Conservation (phyloP, 805 yeast species). For the Wickerhamomyces hampshirensis region DNA sequence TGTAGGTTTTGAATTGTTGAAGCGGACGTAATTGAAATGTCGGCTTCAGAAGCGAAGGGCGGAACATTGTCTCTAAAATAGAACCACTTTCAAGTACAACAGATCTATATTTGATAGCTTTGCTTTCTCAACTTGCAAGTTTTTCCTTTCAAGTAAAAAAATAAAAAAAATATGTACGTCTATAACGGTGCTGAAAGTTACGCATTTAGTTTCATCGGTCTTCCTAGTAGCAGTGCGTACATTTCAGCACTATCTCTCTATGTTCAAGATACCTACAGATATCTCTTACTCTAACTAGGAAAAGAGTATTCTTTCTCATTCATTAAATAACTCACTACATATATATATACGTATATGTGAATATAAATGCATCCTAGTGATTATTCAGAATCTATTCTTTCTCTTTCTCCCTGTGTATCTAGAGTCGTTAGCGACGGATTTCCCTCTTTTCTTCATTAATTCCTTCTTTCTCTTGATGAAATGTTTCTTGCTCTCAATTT, state of each 20-base stretch:
- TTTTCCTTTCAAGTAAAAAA: no score
- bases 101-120: background rate
- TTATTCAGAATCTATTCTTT: conserved; percentile 53
- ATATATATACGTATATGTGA: background rate
- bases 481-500: conserved; percentile 70
- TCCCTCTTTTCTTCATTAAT: conserved; percentile 87
- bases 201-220: no score
- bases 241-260: no score
- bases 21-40: background rate
- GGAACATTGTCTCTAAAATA: background rate
- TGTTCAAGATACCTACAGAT: no score
- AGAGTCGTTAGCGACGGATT: conserved; percentile 82
- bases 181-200: no score
- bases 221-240: no score
- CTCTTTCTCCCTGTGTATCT: conserved; percentile 88
- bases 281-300: no score
- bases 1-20: background rate
- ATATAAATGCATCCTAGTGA: background rate
- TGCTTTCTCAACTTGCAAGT: no score
- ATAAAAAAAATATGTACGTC: no score
- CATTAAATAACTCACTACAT: background rate
- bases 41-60: background rate
- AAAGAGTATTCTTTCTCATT: no score
- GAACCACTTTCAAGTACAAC: no score
- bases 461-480: conserved; percentile 90